Evolutionary conservation across 306 rosid genomes (phyloP).

Genomic region (Cicer arietinum): DNA sequence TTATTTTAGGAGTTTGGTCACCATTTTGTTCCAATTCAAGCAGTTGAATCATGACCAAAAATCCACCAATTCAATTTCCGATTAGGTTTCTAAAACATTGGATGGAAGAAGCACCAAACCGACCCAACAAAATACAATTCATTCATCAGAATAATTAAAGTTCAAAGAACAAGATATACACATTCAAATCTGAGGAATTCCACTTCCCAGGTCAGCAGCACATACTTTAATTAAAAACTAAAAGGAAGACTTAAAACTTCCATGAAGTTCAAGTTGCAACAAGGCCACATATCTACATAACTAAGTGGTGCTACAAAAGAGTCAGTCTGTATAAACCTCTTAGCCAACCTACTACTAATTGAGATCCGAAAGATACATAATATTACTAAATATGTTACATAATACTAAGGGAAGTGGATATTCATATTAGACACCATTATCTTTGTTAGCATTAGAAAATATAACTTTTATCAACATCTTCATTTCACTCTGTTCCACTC

Average conservation of each 20-base stretch:
- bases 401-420: conserved; percentile 56
- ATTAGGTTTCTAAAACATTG: too few species aligned
- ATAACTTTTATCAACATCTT: conserved; percentile 32
- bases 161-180: conserved; percentile 33
- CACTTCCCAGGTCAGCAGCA: conserved; percentile 64
- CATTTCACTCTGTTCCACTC: conserved; percentile 14
- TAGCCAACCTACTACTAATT: conserved; percentile 54
- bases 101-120: background rate
- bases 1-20: too few species aligned
- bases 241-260: conserved; percentile 49
- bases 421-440: conserved; percentile 47
- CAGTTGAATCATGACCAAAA: too few species aligned
- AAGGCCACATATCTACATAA: conserved; percentile 65
- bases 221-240: conserved; percentile 49
- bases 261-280: conserved; percentile 45
- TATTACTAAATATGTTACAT: conserved; percentile 57
- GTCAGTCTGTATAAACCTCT: conserved; percentile 56
- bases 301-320: conserved; percentile 56
- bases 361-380: conserved; percentile 47
- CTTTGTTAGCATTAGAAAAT: conserved; percentile 67
- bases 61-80: too few species aligned
- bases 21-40: too few species aligned
- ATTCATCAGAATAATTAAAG: conserved; percentile 25
- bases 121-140: background rate
- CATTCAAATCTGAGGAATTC: conserved; percentile 45